Base-by-base conservation (phyloP, 2,329 filamentous ascomycete genomes). In the Furcasterigmium sp. region DNA sequence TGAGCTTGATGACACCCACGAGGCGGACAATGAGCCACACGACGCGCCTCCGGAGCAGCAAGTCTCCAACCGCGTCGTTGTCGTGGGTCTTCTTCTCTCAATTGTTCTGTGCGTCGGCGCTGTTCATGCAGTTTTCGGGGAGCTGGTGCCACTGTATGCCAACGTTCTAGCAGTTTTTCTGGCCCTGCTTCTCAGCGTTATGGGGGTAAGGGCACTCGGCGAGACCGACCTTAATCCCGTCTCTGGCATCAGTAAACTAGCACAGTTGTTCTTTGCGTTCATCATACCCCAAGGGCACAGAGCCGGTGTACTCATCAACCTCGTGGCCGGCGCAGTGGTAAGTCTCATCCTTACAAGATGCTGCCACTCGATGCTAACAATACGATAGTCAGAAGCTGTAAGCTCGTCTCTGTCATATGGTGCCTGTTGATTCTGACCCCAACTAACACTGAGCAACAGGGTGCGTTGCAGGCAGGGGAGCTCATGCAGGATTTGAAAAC, bases 401-500 rank as follows among this genome's bases (percentile, higher is more conserved):
- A 35, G 29, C 5, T 34, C n/a, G n/a, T 26, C 23, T 26, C 23
- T 7, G 7, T 26, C 32, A 28, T 13, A 25, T 43, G 29, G 14
- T n/a, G 9, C 14, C 29, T 8, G 17, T 15, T 3, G 14, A 7
- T 9, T 32, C 7, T 18, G 32, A 17, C 15, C 15, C 11, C n/a
- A n/a, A 11, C 29, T 17, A 17, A 35, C n/a, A 18, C 32, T 18
- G 15, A 17, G n/a, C 8, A 10, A 3, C 21, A 72, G 65, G 73
- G 93, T 5, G 93, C 93, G 4, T 72, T 97, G 5, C 93, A 98
- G 69, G 91, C 93, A 3, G 93, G 93, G 8, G 93, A 98, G 62
- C 80, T 98, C 43, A 87, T 98, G 78, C 93, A 98, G 61, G 93
- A 98, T 60, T 76, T 98, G 23, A 98, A 98, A 63, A 96, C 93